Percentiles rank a stretch among this genome's conserved stretches.
These are phyloP conservation scores for Seiridium cupressi DNA, from an alignment of 2,329 filamentous ascomycete genomes.

Conservation along the genomic window DNA sequence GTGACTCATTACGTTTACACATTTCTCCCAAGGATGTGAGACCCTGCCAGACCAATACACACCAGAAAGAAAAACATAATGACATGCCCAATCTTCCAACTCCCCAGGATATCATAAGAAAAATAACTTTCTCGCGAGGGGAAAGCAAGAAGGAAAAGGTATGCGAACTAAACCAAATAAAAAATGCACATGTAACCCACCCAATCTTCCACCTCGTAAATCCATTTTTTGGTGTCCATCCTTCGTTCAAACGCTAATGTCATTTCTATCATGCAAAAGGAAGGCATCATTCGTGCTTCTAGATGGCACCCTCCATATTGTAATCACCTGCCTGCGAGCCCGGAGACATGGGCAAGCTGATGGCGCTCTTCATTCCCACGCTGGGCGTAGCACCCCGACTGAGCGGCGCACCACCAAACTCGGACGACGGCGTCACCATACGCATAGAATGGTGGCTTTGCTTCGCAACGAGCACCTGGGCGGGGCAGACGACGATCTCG, in stretches of 20 bases:
- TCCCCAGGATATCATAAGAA: conserved; percentile 2
- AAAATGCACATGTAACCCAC: neutral
- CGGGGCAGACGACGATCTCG: conserved; percentile 92
- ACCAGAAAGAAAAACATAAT: neutral
- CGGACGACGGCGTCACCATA: conserved; percentile 48
- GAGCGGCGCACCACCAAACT: conserved; percentile 45
- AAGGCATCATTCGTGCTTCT: neutral
- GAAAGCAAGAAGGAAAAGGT: neutral
- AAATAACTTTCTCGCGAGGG: neutral
- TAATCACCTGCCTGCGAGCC: neutral
- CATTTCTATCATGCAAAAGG: neutral
- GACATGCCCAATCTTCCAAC: conserved; percentile 1
- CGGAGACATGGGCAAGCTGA: conserved; percentile 14
- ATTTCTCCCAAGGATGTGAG: neutral
- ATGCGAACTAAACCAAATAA: neutral
- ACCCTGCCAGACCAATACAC: neutral
- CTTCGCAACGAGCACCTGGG: conserved; percentile 81
- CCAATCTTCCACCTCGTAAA: neutral
- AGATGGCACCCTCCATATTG: conserved; percentile 5
- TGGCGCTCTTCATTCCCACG: conserved; percentile 14
- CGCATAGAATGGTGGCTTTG: conserved; percentile 35
- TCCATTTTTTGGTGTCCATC: neutral
- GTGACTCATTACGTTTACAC: conserved; percentile 7
- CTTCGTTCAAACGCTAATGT: neutral
- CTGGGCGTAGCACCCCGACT: conserved; percentile 25